Percentiles rank a stretch among this genome's conserved stretches.
Evolutionary conservation across 2,329 filamentous ascomycete species (phyloP).

Genomic region (Pestalotiopsis sp.): DNA sequence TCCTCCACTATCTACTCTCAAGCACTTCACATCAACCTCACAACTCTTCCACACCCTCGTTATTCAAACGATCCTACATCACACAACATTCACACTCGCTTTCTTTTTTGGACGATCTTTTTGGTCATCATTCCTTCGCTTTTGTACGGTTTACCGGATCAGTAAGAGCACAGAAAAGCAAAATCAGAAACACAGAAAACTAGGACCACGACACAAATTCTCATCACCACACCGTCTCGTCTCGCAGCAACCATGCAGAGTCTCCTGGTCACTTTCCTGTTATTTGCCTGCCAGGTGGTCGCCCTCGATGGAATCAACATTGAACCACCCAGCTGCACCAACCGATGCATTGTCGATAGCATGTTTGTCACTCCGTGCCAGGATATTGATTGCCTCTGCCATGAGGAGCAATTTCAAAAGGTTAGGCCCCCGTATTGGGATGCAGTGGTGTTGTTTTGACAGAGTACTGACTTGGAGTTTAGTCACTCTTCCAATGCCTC

Average conservation of each 20-base stretch:
- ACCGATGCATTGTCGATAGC: constrained; percentile 32
- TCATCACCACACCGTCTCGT: neutral
- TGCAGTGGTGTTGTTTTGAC: neutral
- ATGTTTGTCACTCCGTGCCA: constrained; percentile 33
- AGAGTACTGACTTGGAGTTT: neutral
- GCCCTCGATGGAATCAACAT: constrained; percentile 7
- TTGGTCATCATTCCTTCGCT: constrained; percentile 13
- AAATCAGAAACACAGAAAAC: neutral
- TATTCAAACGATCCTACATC: neutral
- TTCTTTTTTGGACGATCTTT: constrained; percentile 11
- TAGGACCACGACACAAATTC: neutral
- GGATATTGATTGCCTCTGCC: constrained; percentile 30
- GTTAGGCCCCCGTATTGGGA: constrained; percentile 13
- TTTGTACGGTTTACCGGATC: constrained; percentile 11
- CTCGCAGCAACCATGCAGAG: neutral
- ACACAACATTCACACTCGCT: constrained; percentile 4
- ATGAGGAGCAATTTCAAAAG: constrained; percentile 30
- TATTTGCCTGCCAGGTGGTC: neutral
- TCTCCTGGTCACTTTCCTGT: neutral
- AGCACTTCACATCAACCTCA: neutral
- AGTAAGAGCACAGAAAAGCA: constrained; percentile 6
- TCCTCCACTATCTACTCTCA: neutral
- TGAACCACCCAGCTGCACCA: constrained; percentile 24
- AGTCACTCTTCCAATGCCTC: constrained; percentile 34
- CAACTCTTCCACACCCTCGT: neutral